These are phyloP conservation scores for Syzygium aqueum DNA, from an alignment of 345 rosid genomes.

Conservation along the genomic window DNA sequence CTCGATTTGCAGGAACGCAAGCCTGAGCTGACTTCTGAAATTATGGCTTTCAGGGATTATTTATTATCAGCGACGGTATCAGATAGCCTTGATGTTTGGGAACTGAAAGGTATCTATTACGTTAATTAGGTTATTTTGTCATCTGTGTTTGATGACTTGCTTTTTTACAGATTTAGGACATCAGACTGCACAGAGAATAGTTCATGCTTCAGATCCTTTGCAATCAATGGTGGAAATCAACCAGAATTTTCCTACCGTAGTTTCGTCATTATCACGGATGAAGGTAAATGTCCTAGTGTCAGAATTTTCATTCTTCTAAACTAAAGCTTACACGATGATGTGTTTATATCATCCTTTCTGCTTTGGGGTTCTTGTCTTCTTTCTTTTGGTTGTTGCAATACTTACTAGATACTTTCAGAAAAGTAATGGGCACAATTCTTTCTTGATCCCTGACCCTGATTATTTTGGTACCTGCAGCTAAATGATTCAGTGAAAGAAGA, in stretches of 20 bases:
- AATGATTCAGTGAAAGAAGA: conserved; percentile 88
- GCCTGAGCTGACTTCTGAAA: conserved; percentile 82
- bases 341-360: not conserved
- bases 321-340: not conserved
- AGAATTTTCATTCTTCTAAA: not conserved
- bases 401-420: not conserved
- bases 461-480: conserved; percentile 43
- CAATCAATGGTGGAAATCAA: conserved; percentile 96
- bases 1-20: conserved; percentile 61
- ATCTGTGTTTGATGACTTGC: conserved; percentile 1
- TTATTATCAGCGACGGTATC: conserved; percentile 83
- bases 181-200: conserved; percentile 97
- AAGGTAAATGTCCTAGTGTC: conserved; percentile 41
- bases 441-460: not conserved
- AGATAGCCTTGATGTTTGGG: conserved; percentile 98
- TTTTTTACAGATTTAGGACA: conserved; percentile 81
- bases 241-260: conserved; percentile 94
- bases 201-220: conserved; percentile 88
- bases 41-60: conserved; percentile 91
- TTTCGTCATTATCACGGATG: conserved; percentile 94
- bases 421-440: not conserved
- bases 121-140: not conserved
- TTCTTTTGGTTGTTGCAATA: not conserved
- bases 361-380: not conserved
- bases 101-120: conserved; percentile 65